phyloP scores from a whole-genome alignment of 495 filamentous ascomycete species.

The Neurospora sp. region DNA sequence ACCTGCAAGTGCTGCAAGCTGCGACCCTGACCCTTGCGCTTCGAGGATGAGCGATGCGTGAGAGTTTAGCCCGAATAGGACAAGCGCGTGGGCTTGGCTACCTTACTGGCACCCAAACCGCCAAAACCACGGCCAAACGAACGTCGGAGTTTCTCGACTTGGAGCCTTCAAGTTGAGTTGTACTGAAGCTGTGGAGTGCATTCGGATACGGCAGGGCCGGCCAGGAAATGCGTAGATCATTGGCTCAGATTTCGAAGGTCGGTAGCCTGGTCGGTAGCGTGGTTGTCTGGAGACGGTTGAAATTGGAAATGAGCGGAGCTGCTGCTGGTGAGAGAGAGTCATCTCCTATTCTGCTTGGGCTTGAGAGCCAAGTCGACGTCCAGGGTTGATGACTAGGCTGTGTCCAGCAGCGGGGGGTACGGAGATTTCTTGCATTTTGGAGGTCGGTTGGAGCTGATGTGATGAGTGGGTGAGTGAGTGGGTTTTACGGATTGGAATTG shows the following conservation, averaged over 20 bases:
- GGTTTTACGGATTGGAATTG: background rate
- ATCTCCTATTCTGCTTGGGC: background rate
- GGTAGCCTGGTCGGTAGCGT: background rate
- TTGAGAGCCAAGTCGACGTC: background rate
- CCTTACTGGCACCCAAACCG: background rate
- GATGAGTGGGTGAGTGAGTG: background rate
- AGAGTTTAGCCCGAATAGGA: background rate
- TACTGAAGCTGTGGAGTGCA: background rate
- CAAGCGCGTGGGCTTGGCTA: background rate
- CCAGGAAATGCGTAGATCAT: background rate
- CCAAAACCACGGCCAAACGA: background rate
- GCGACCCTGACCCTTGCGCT: background rate
- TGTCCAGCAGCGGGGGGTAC: background rate
- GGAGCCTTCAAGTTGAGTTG: background rate
- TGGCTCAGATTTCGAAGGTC: background rate
- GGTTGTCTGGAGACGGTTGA: background rate
- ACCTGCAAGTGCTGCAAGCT: background rate
- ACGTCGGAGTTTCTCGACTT: background rate
- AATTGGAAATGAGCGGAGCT: background rate
- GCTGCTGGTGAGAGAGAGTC: background rate
- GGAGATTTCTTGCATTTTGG: background rate
- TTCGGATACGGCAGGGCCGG: background rate
- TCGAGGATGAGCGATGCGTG: background rate
- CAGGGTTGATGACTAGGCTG: background rate
- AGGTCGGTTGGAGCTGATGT: background rate